A percentile compares a stretch with the other conserved stretches of the same genome.
phyloP scores from a whole-genome alignment of 305 asterid species.

The Rubia occidens region DNA sequence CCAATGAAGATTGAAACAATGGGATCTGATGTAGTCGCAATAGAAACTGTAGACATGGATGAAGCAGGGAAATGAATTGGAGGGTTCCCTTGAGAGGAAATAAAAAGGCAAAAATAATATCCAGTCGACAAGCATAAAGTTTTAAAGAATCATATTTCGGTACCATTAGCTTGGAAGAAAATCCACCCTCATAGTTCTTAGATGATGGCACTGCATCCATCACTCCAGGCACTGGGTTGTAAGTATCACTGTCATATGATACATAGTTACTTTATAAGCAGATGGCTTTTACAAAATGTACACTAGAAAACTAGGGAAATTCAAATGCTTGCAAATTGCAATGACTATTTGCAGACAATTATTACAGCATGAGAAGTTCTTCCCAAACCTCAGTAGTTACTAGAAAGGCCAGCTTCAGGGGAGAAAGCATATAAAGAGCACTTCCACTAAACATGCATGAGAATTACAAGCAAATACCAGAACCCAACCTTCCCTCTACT shows the following conservation, averaged over 20 bases:
- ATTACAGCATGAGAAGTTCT: not conserved
- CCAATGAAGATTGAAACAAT: not conserved
- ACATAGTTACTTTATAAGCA: constrained; percentile 1
- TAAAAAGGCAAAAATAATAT: not conserved
- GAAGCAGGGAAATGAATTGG: not conserved
- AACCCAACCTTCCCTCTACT: not conserved
- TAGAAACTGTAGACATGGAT: not conserved
- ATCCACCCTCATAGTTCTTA: constrained; percentile 76
- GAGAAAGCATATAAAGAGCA: not conserved
- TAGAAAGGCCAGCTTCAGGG: not conserved
- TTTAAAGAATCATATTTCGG: not conserved
- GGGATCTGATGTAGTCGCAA: not conserved
- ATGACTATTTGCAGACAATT: not conserved
- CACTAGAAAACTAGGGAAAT: not conserved
- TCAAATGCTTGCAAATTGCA: not conserved
- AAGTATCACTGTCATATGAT: constrained; percentile 49
- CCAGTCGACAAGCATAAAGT: not conserved
- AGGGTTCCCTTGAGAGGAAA: not conserved
- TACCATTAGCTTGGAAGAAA: constrained; percentile 87
- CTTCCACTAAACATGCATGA: not conserved
- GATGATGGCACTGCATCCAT: constrained; percentile 94
- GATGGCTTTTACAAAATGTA: not conserved
- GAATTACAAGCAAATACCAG: constrained; percentile 1
- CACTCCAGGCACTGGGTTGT: constrained; percentile 99
- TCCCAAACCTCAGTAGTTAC: not conserved